These are phyloP conservation scores for Lodderomyces orthopsilosis DNA, from an alignment of 1,139 yeast species.

Conservation along the genomic window DNA sequence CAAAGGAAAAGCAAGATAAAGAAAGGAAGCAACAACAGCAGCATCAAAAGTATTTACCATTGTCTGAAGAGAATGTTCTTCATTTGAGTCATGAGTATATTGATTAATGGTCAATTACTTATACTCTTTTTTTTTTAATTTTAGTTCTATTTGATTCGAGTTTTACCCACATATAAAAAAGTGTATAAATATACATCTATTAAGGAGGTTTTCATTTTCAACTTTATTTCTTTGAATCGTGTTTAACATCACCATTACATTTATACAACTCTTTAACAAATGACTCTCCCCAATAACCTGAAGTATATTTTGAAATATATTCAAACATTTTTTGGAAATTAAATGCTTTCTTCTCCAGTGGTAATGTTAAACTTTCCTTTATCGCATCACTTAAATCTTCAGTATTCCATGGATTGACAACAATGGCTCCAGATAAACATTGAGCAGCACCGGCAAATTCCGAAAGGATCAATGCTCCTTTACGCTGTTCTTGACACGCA, in stretches of 20 bases:
- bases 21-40: conserved; percentile 2
- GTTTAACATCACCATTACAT: conserved; percentile 17
- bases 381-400: conserved; percentile 89
- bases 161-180: neutral
- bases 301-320: conserved; percentile 88
- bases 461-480: conserved; percentile 82
- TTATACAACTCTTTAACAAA: conserved; percentile 83
- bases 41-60: conserved; percentile 5
- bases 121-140: conserved; percentile 3
- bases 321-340: conserved; percentile 82
- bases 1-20: conserved; percentile 1
- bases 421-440: conserved; percentile 85
- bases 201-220: neutral
- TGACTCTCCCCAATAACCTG: conserved; percentile 95
- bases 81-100: conserved; percentile 7
- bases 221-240: neutral
- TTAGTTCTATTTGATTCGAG: neutral
- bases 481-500: conserved; percentile 86
- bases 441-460: conserved; percentile 99
- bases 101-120: conserved; percentile 7
- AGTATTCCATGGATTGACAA: conserved; percentile 97
- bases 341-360: conserved; percentile 70
- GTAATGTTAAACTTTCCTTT: conserved; percentile 80
- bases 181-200: neutral
- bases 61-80: conserved; percentile 12